These are phyloP conservation scores for Kwoniella sp. DNA, from an alignment of 768 basidiomycete genomes.

Conservation along the genomic window DNA sequence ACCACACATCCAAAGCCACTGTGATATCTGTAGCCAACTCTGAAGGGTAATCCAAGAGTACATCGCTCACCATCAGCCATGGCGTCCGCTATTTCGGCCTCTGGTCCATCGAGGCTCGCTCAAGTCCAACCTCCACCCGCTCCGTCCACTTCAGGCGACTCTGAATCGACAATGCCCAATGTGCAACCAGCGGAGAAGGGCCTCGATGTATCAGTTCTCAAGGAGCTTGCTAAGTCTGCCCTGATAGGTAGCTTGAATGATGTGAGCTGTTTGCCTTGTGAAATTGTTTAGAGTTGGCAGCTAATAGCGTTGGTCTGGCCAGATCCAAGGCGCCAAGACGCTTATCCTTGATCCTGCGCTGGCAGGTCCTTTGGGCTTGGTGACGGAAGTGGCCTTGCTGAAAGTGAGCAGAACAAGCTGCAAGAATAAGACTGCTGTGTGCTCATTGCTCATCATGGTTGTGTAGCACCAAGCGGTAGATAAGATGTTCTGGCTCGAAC, in stretches of 20 bases:
- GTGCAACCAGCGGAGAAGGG: slow-evolving; percentile 30
- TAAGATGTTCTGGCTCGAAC: slow-evolving; percentile 99
- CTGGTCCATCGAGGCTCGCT: slow-evolving; percentile 16
- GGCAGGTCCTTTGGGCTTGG: slow-evolving; percentile 86
- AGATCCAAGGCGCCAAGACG: slow-evolving; percentile 77
- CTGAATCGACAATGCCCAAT: slow-evolving; percentile 37
- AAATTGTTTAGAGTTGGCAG: not conserved
- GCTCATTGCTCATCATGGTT: too few species aligned
- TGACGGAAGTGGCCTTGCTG: slow-evolving; percentile 89
- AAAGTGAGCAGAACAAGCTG: too few species aligned
- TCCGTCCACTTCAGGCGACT: slow-evolving; percentile 50
- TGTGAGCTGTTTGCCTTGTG: slow-evolving; percentile 23
- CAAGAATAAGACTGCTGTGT: not conserved
- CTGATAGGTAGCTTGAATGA: slow-evolving; percentile 78
- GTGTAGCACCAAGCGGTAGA: slow-evolving; percentile 99
- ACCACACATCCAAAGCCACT: too few species aligned
- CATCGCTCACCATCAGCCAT: too few species aligned
- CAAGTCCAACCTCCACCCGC: slow-evolving; percentile 36
- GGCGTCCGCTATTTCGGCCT: slow-evolving; percentile 9
- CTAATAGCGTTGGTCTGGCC: not conserved
- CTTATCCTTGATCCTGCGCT: slow-evolving; percentile 86
- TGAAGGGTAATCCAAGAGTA: too few species aligned
- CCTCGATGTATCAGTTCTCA: slow-evolving; percentile 58
- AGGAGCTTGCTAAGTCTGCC: slow-evolving; percentile 76
- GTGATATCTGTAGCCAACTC: too few species aligned